These are phyloP conservation scores for Perkinsus olseni DNA, from an alignment of 169 alveolate species.

Conservation along the genomic window DNA sequence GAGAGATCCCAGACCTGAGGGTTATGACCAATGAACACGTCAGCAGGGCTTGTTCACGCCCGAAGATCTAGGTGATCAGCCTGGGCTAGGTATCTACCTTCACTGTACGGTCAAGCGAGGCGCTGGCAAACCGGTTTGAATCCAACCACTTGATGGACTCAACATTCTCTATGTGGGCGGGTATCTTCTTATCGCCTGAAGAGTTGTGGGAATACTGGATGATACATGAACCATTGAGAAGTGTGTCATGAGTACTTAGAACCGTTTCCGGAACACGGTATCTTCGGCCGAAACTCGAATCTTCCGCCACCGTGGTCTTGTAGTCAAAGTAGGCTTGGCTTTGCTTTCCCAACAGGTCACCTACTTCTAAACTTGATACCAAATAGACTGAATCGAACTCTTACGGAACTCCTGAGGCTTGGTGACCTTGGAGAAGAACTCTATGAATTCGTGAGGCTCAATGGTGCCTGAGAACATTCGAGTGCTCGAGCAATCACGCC, in stretches of 20 bases:
- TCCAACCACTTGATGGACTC: neutral
- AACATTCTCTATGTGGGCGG: neutral
- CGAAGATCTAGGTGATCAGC: too few relatives aligned
- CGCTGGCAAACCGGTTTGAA: neutral
- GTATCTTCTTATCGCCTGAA: neutral
- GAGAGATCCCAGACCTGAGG: neutral
- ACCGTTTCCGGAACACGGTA: neutral
- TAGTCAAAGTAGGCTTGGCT: neutral
- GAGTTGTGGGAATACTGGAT: too few relatives aligned
- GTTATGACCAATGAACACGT: neutral
- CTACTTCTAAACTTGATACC: neutral
- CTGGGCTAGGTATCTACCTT: neutral
- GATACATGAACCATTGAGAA: neutral
- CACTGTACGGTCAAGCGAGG: neutral
- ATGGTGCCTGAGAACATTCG: neutral
- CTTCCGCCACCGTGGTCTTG: neutral
- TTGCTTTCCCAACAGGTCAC: neutral
- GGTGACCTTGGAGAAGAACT: neutral
- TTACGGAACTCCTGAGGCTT: slow-evolving; percentile 5
- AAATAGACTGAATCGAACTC: neutral
- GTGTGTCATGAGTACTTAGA: neutral
- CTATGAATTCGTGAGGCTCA: neutral
- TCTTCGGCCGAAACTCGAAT: neutral
- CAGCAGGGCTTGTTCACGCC: too few relatives aligned
- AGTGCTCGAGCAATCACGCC: neutral